Conservation (phyloP, 129 eudicot genomes). For the carrot (Daucus carota) region DNA sequence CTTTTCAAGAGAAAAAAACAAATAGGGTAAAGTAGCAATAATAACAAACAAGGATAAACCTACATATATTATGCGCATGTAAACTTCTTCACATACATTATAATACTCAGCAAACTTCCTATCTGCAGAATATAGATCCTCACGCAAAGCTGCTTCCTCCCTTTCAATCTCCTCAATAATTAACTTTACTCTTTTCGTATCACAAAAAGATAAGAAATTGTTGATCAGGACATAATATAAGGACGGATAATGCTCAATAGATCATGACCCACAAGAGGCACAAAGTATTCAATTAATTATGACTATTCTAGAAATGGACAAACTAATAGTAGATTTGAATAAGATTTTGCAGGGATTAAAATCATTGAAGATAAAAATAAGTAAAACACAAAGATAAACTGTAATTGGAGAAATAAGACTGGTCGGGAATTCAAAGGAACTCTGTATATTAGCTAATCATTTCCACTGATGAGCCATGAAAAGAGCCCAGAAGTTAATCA, state of each 20-base stretch:
- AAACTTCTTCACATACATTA: conserved; percentile 42
- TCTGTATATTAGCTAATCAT: neutral
- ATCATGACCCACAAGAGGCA: neutral
- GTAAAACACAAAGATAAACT: neutral
- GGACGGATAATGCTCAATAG: neutral
- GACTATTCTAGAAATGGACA: neutral
- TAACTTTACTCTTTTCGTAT: conserved; percentile 67
- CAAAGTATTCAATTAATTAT: neutral
- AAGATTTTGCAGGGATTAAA: neutral
- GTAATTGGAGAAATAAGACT: neutral
- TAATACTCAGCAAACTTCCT: conserved; percentile 97
- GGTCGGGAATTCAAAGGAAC: neutral
- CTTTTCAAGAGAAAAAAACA: conserved; percentile 29
- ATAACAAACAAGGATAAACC: neutral
- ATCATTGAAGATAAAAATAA: neutral
- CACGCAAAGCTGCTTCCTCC: conserved; percentile 86
- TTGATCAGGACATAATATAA: neutral
- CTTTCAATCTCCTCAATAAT: conserved; percentile 95
- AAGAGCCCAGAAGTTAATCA: neutral
- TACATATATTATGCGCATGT: neutral
- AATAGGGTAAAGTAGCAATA: conserved; percentile 14
- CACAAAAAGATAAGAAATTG: conserved; percentile 2
- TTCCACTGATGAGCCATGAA: neutral
- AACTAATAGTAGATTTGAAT: neutral
- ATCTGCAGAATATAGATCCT: conserved; percentile 94